phyloP scores from a whole-genome alignment of 148 eudicot species.

The Persicaria maculosa region DNA sequence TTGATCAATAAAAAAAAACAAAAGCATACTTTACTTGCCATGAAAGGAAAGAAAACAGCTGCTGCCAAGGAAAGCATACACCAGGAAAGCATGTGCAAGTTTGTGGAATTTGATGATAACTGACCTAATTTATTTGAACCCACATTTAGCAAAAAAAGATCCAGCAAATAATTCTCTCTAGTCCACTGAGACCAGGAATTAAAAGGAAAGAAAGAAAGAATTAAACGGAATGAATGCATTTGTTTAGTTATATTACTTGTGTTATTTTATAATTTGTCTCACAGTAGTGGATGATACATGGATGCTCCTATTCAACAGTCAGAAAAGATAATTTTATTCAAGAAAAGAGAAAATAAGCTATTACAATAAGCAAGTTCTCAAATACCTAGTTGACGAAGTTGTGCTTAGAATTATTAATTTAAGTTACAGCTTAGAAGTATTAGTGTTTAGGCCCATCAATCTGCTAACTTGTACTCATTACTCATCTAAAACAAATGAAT shows the following conservation, averaged over 20 bases:
- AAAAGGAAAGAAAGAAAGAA: neutral
- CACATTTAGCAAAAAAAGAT: neutral
- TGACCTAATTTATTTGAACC: slow-evolving; percentile 1
- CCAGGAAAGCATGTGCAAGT: neutral
- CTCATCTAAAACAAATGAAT: neutral
- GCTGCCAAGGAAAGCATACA: slow-evolving; percentile 3
- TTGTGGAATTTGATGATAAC: slow-evolving; percentile 9
- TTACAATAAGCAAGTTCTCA: neutral
- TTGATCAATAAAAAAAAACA: neutral
- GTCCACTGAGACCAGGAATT: neutral
- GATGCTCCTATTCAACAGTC: neutral
- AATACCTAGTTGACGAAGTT: neutral
- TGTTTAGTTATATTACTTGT: neutral
- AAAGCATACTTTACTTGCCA: neutral
- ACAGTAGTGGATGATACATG: neutral
- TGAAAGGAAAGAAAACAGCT: neutral
- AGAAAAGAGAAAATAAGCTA: neutral
- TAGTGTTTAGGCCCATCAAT: neutral
- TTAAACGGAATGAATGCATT: neutral
- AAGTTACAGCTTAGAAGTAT: neutral
- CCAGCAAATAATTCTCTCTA: neutral
- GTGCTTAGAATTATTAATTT: neutral
- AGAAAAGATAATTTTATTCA: neutral
- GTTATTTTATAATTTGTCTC: neutral
- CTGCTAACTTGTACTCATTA: slow-evolving; percentile 1